phyloP scores from a whole-genome alignment of 2,329 filamentous ascomycete species.

The Neonectria hederae region DNA sequence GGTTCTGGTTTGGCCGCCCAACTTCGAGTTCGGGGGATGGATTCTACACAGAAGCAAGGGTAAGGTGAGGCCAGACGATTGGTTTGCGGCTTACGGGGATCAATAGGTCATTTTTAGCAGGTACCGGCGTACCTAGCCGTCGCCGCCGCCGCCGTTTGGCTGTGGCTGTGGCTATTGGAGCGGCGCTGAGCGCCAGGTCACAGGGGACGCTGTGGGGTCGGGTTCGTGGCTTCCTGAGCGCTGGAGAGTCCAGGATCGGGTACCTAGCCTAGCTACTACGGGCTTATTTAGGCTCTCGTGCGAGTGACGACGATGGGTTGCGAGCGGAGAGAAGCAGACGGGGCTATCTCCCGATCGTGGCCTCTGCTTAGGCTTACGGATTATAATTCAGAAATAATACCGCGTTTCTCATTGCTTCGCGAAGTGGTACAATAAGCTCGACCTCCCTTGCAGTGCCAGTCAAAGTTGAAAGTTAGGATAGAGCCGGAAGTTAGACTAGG shows the following conservation, averaged over 20 bases:
- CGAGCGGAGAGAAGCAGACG: not conserved
- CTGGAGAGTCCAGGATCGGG: too few species aligned
- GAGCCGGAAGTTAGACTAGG: not conserved
- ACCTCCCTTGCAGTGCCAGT: not conserved
- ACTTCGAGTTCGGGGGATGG: constrained; percentile 10
- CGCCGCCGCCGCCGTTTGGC: constrained; percentile 1
- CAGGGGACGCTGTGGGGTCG: constrained; percentile 15
- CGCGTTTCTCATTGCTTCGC: not conserved
- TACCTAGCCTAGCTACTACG: not conserved
- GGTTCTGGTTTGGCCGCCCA: constrained; percentile 17
- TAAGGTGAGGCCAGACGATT: constrained; percentile 13
- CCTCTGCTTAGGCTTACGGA: too few species aligned
- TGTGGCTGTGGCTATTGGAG: constrained; percentile 3
- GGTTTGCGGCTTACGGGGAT: constrained; percentile 3
- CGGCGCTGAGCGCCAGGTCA: constrained; percentile 11
- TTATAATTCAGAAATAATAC: not conserved
- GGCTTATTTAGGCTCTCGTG: not conserved
- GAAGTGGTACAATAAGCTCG: not conserved
- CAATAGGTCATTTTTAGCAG: constrained; percentile 9
- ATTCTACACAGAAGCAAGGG: constrained; percentile 13
- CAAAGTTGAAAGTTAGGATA: not conserved
- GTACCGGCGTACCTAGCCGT: not conserved
- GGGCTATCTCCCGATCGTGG: not conserved
- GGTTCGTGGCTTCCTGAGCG: not conserved
- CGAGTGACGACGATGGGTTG: not conserved